Base-by-base conservation (phyloP, 345 rosid genomes). In the Dipteronia dyeriana region DNA sequence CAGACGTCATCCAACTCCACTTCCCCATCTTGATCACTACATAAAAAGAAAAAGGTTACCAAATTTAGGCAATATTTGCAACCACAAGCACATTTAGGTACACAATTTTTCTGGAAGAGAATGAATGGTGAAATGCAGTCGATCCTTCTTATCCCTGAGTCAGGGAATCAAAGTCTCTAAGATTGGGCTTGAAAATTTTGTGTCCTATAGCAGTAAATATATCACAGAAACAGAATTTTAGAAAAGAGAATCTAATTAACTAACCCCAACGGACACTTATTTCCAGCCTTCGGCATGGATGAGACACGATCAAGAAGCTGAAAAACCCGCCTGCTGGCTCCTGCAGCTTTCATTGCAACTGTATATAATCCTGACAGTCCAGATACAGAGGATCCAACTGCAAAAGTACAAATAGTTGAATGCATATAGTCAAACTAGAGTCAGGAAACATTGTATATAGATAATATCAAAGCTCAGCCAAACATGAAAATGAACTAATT, bases 291-390 rank as follows among this genome's bases (percentile, higher is more conserved):
- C 59, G 91, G 79, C 99, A 95, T 88, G 87, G 83, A 84, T 71
- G 98, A 93, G 78, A 86, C 88, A 41, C 96, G 98, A 84, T 93
- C 97, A 70, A 95, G 82, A 76, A 93, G 94, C 86, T 93, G 99
- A 67, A 95, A 95, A 47, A 93, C 95, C 60, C 99, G 85, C 87
- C 96, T 86, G 73, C 99, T 95, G 60, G 99, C 93, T 0, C 99
- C 99, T 19, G 98, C 98, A 77, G 99, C 99, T 90, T 95, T 95
- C 98, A 93, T 95, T 54, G 99, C 90, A 38, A 90, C 84, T 26
- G 97, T 90, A 78, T 95, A 95, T 78, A 92, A 82, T 75, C 97
- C 92, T 3, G 99, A 92, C 63, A 89, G 69, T 66, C 78, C 78
- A 66, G 99, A 93, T 41, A 93, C 88, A 9, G 99, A 91, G 43